Evolutionary conservation across 805 yeast species (phyloP).

Genomic region (Helenozyma rhizophorensis): DNA sequence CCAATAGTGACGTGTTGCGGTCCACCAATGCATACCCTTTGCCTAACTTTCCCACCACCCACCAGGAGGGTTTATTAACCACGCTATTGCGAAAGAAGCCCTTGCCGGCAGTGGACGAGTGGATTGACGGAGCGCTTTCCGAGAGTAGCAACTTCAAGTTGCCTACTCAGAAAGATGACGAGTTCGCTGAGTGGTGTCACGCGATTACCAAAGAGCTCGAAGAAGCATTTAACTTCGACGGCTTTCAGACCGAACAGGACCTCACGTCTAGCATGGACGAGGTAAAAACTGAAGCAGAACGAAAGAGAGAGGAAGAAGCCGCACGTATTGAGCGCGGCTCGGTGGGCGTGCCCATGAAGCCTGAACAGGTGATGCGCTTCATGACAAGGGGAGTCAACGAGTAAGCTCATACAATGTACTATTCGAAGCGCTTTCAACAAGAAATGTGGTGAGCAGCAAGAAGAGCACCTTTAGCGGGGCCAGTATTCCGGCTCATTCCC

Average conservation of each 20-base stretch:
- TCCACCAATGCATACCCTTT: slow-evolving; percentile 79
- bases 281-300: slow-evolving; percentile 24
- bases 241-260: slow-evolving; percentile 54
- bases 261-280: slow-evolving; percentile 25
- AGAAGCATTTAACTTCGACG: slow-evolving; percentile 58
- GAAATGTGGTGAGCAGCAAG: too few species aligned
- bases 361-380: slow-evolving; percentile 35
- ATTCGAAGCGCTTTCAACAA: background rate
- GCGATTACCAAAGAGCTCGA: slow-evolving; percentile 48
- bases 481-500: too few species aligned
- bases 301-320: slow-evolving; percentile 22
- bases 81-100: slow-evolving; percentile 84
- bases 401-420: background rate
- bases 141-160: slow-evolving; percentile 20
- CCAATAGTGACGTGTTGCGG: slow-evolving; percentile 53
- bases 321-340: slow-evolving; percentile 8
- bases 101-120: slow-evolving; percentile 83
- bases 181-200: slow-evolving; percentile 66
- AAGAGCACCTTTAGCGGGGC: too few species aligned
- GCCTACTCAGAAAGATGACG: slow-evolving; percentile 46
- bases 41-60: slow-evolving; percentile 78
- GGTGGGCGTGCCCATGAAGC: slow-evolving; percentile 22
- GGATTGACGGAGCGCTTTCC: slow-evolving; percentile 49
- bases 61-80: slow-evolving; percentile 76
- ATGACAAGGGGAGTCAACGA: slow-evolving; percentile 32